Evolutionary conservation across 1,139 yeast species (phyloP).

Genomic region (Debaryomycetaceae sp.): DNA sequence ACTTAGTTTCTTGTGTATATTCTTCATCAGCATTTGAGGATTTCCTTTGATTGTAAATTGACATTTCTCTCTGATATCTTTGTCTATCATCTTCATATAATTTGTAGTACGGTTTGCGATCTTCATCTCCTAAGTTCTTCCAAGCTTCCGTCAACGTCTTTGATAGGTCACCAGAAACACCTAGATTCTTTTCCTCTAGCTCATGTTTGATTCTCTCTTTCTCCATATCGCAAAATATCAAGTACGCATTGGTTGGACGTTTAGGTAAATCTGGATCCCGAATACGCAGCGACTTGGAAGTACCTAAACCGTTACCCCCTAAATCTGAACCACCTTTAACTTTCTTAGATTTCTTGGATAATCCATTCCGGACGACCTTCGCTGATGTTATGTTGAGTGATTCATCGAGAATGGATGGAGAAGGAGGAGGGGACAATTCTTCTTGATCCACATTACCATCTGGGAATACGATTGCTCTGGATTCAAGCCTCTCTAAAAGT

Average conservation of each 20-base stretch:
- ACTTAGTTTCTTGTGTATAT: slow-evolving; percentile 7
- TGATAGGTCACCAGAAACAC: slow-evolving; percentile 61
- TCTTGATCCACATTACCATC: slow-evolving; percentile 30
- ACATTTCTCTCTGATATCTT: slow-evolving; percentile 74
- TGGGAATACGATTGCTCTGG: slow-evolving; percentile 39
- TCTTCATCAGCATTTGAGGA: slow-evolving; percentile 13
- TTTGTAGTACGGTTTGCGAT: slow-evolving; percentile 71
- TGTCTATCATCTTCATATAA: slow-evolving; percentile 77
- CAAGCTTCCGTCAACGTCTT: slow-evolving; percentile 82
- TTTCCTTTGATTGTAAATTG: slow-evolving; percentile 49
- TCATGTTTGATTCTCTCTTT: slow-evolving; percentile 68
- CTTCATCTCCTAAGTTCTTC: slow-evolving; percentile 71
- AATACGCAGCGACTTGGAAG: slow-evolving; percentile 23
- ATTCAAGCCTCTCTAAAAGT: slow-evolving; percentile 75
- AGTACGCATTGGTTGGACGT: slow-evolving; percentile 86
- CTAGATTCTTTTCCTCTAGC: slow-evolving; percentile 37
- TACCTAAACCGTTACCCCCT: slow-evolving; percentile 8
- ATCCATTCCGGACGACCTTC: slow-evolving; percentile 20
- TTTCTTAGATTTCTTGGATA: slow-evolving; percentile 21
- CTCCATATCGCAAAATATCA: slow-evolving; percentile 82
- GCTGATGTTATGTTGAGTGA: slow-evolving; percentile 19
- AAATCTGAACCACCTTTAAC: slow-evolving; percentile 12
- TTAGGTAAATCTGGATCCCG: slow-evolving; percentile 86
- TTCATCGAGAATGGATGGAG: slow-evolving; percentile 35
- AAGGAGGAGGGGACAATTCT: slow-evolving; percentile 44